Conservation (phyloP, 495 filamentous ascomycete species). For the Ascodesmis nigricans region DNA sequence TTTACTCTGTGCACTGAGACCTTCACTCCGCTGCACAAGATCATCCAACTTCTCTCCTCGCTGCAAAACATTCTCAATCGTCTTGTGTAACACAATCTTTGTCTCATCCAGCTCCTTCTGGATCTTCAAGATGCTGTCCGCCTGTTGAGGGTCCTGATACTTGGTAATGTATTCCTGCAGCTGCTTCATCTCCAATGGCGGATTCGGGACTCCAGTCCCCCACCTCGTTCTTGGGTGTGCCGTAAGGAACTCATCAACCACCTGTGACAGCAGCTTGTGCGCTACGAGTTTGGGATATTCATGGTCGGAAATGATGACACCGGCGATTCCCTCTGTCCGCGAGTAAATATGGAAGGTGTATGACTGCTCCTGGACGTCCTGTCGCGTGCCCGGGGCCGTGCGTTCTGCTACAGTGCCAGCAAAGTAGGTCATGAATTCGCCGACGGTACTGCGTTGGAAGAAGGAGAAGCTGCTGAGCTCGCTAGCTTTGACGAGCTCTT, state of each 20-base stretch:
- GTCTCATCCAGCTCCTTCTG: conserved; percentile 95
- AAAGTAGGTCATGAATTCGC: conserved; percentile 49
- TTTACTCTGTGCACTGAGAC: conserved; percentile 68
- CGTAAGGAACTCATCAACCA: conserved; percentile 80
- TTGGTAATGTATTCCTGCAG: conserved; percentile 67
- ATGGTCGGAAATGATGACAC: conserved; percentile 71
- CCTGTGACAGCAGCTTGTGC: conserved; percentile 80
- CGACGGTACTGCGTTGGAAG: conserved; percentile 50
- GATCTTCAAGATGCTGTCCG: conserved; percentile 81
- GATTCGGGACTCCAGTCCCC: conserved; percentile 31
- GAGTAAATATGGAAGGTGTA: conserved; percentile 81
- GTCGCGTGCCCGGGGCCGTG: conserved; percentile 65
- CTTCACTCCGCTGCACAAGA: conserved; percentile 88
- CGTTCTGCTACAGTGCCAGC: conserved; percentile 54
- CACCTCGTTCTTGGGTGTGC: conserved; percentile 49
- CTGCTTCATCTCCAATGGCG: conserved; percentile 41
- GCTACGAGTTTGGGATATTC: conserved; percentile 79
- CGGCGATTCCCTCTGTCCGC: conserved; percentile 66
- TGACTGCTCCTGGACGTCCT: conserved; percentile 77
- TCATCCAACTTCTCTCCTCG: conserved; percentile 89
- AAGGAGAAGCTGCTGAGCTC: conserved; percentile 62
- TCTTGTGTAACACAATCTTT: conserved; percentile 92
- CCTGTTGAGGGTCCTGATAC: conserved; percentile 74
- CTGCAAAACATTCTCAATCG: conserved; percentile 90
- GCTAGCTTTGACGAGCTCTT: conserved; percentile 60